Conservation (phyloP, 805 yeast species). For the Diddensiella transvaalensis region DNA sequence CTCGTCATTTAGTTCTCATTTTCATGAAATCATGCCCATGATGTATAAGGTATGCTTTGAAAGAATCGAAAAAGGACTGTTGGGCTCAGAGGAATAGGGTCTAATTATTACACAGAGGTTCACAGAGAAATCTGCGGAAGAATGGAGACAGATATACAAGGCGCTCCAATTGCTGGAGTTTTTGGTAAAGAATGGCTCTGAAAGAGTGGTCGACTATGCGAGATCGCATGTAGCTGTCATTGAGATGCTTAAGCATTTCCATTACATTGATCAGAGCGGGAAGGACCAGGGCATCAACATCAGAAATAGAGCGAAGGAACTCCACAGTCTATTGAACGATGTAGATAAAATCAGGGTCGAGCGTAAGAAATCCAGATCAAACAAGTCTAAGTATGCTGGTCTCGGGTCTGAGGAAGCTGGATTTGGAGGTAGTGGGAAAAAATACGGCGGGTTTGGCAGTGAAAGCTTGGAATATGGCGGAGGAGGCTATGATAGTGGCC, state of each 20-base stretch:
- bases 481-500: conserved; percentile 34
- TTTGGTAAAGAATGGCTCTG: conserved; percentile 87
- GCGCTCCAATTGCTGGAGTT: conserved; percentile 89
- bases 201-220: conserved; percentile 92
- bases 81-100: neutral
- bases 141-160: conserved; percentile 98
- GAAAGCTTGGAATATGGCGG: conserved; percentile 32
- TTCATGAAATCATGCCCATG: conserved; percentile 46
- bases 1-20: conserved; percentile 22
- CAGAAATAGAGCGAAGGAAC: conserved; percentile 80
- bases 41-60: conserved; percentile 33
- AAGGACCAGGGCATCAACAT: conserved; percentile 96
- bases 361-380: conserved; percentile 85
- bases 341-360: conserved; percentile 75
- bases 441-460: conserved; percentile 37
- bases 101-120: conserved; percentile 45
- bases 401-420: conserved; percentile 46
- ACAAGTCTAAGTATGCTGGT: conserved; percentile 78
- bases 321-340: conserved; percentile 68
- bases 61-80: neutral
- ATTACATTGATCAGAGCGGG: conserved; percentile 89
- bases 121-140: conserved; percentile 92
- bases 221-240: conserved; percentile 76
- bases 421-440: conserved; percentile 33
- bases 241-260: conserved; percentile 87